Conservation (phyloP, 768 basidiomycete genomes). For the Mycena indigotica region DNA sequence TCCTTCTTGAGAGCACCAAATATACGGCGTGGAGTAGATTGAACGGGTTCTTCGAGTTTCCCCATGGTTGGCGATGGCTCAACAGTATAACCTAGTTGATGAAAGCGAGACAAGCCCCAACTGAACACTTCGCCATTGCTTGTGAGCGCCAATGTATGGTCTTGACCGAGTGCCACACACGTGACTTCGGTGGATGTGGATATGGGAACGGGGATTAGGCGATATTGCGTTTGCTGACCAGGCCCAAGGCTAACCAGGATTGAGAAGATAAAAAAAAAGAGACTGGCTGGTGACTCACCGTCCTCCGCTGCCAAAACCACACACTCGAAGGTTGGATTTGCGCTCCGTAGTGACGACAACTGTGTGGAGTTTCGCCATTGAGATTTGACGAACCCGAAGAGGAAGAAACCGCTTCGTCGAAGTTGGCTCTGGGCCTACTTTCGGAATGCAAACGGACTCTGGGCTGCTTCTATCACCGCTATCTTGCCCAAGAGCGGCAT, state of each 20-base stretch:
- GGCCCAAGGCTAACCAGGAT: conserved; percentile 61
- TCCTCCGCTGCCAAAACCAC: conserved; percentile 89
- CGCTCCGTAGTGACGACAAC: conserved; percentile 72
- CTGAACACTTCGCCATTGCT: conserved; percentile 79
- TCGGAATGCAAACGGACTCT: conserved; percentile 66
- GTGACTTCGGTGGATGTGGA: conserved; percentile 48
- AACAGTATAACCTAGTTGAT: conserved; percentile 84
- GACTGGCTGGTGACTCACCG: conserved; percentile 48
- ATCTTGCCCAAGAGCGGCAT: conserved; percentile 87
- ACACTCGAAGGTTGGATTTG: conserved; percentile 75
- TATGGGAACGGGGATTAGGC: conserved; percentile 61
- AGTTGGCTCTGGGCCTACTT: conserved; percentile 31
- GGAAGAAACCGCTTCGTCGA: conserved; percentile 57
- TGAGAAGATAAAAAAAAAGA: background rate
- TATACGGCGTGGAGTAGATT: conserved; percentile 75
- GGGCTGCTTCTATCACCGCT: conserved; percentile 77
- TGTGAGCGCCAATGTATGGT: conserved; percentile 90
- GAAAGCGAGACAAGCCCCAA: conserved; percentile 90
- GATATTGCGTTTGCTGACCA: conserved; percentile 77
- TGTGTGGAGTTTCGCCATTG: conserved; percentile 83
- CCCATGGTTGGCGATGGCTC: conserved; percentile 49
- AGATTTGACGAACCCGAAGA: conserved; percentile 62
- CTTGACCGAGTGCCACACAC: conserved; percentile 85
- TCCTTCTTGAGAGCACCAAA: conserved; percentile 78
- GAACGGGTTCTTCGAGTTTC: conserved; percentile 70